Evolutionary conservation across 345 rosid species (phyloP).

Genomic region (Eutrema heterophyllum): DNA sequence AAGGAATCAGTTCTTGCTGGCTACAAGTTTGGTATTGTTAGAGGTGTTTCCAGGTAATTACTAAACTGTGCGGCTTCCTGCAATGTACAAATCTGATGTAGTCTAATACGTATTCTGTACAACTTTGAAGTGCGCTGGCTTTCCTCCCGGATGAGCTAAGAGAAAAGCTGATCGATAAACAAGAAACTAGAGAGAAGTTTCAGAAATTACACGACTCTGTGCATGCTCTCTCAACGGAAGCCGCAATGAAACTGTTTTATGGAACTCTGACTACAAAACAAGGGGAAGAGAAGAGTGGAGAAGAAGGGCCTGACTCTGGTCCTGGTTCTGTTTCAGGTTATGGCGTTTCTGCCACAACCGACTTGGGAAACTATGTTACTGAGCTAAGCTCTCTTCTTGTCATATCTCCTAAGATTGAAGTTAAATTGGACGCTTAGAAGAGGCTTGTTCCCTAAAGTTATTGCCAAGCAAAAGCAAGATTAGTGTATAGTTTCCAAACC

Average conservation of each 20-base stretch:
- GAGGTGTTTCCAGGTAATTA: slow-evolving; percentile 73
- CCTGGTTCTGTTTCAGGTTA: slow-evolving; percentile 1
- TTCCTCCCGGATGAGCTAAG: slow-evolving; percentile 54
- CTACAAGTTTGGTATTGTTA: slow-evolving; percentile 61
- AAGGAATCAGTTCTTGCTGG: too few relatives aligned
- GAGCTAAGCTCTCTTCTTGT: slow-evolving; percentile 55
- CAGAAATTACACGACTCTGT: slow-evolving; percentile 42
- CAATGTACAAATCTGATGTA: background rate
- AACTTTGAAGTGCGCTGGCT: slow-evolving; percentile 32
- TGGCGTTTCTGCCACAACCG: background rate
- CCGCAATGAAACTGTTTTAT: slow-evolving; percentile 45
- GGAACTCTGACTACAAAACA: background rate
- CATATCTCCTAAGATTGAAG: slow-evolving; percentile 42
- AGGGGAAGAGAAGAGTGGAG: slow-evolving; percentile 27
- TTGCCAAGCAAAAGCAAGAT: too few relatives aligned
- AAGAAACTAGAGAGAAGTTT: slow-evolving; percentile 42
- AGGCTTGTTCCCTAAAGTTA: background rate
- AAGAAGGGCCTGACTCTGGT: slow-evolving; percentile 20
- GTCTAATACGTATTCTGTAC: background rate
- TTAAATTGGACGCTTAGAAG: slow-evolving; percentile 15
- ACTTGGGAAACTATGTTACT: slow-evolving; percentile 32
- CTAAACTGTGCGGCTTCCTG: background rate
- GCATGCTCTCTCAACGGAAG: slow-evolving; percentile 44
- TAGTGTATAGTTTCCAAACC: background rate
- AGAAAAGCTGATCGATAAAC: slow-evolving; percentile 42